Evolutionary conservation across 169 alveolate genomes (phyloP), one percentile per base, ranked within the genome.

Genomic region (Cystoisospora suis): DNA sequence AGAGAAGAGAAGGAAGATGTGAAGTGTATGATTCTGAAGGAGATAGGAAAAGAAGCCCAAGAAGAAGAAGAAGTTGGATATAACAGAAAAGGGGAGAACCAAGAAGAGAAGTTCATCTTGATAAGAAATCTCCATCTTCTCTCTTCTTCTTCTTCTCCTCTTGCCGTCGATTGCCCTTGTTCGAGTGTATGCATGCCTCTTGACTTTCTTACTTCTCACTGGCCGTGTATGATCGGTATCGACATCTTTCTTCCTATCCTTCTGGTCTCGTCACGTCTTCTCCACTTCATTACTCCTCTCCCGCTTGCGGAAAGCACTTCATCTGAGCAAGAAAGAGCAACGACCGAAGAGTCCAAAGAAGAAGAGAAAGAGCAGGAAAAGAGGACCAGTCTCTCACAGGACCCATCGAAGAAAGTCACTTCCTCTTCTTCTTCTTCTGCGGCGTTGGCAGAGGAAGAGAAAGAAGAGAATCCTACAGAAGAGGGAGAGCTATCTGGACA

Each of bases 221-320:
- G 83, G 83, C 83, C 83, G 47, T 34, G 58, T 23, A 17, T 34
- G 56, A 34, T 72, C 20, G 83, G 83, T 29, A 40, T 72, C 56
- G 83, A 72, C 83, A 5, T 72, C 5, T 56, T 72, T 38, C 23
- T 32, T 38, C 83, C 83, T 3, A 53, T 56, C 34, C 56, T 72
- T 46, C 56, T 12, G 0, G 58, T 72, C 56, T 46, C 83, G 38
- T 46, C 56, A 38, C 53, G 42, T 17, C 56, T 40, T 58, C 72
- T 15, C n/a, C 65, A 53, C n/a, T 9, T 9, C 65, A 20, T 15
- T 53, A 15, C 20, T 20, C n/a, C 65, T 9, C n/a, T 15, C 20
- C n/a, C 65, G 65, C 20, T 53, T 53, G n/a, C 65, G 65, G n/a
- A 15, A 20, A 53, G 20, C n/a, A 53, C n/a, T 20, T 53, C 65